Conservation (phyloP, 2,329 filamentous ascomycete species). For the Cadophora sp. region DNA sequence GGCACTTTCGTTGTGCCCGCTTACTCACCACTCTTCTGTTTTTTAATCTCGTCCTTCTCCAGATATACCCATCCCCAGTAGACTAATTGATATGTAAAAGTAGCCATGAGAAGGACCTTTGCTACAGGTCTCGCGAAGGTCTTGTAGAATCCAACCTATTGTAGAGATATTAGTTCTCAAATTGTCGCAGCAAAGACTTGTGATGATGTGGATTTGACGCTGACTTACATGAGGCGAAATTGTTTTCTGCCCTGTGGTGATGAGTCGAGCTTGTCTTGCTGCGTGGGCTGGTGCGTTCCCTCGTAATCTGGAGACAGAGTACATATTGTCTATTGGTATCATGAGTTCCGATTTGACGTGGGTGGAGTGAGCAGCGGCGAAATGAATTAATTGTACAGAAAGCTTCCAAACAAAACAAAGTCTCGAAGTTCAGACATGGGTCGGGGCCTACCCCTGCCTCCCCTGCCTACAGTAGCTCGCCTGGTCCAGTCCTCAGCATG, state of each 20-base stretch:
- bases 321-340: no score
- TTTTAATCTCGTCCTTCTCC: constrained; percentile 72
- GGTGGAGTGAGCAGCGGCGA: not conserved
- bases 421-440: no score
- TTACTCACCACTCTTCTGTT: constrained; percentile 51
- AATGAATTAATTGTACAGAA: not conserved
- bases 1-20: no score
- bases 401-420: not conserved
- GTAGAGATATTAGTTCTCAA: not conserved
- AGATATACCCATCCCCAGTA: constrained; percentile 80
- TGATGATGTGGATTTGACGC: not conserved
- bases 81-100: constrained; percentile 79
- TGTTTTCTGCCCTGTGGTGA: constrained; percentile 25
- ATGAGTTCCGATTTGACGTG: no score
- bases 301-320: not conserved
- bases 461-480: no score
- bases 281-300: not conserved
- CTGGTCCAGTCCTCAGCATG: not conserved
- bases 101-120: constrained; percentile 76
- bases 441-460: no score
- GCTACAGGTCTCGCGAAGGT: constrained; percentile 75
- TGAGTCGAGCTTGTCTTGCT: constrained; percentile 21
- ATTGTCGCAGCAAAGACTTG: not conserved
- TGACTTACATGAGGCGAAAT: constrained; percentile 31
- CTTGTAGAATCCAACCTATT: constrained; percentile 73